Percentiles rank a stretch among this genome's conserved stretches.
These are phyloP conservation scores for Ogataea ramenticola DNA, from an alignment of 805 yeast species.

Conservation along the genomic window DNA sequence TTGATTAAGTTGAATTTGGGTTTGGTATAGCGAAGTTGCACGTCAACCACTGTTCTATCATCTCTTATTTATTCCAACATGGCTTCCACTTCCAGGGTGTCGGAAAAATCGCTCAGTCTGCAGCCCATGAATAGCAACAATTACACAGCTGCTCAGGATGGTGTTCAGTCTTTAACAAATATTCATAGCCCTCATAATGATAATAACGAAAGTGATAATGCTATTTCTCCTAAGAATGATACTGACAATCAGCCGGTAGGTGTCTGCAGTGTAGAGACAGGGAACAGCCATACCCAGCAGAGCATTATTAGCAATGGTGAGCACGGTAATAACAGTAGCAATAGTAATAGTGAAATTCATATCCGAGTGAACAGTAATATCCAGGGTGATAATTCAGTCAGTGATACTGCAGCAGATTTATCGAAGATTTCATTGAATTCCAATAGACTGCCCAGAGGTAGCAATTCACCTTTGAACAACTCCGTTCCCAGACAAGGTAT, in stretches of 20 bases:
- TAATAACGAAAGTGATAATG: too few relatives aligned
- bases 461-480: not conserved
- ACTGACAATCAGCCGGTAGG: too few relatives aligned
- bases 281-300: too few relatives aligned
- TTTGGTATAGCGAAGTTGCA: too few relatives aligned
- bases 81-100: constrained; percentile 11
- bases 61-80: not conserved
- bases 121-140: constrained; percentile 26
- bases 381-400: not conserved
- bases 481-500: not conserved
- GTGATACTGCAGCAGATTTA: not conserved
- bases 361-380: not conserved
- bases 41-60: not conserved
- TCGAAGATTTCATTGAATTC: not conserved
- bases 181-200: not conserved
- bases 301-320: constrained; percentile 1
- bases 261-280: too few relatives aligned
- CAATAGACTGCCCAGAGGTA: not conserved
- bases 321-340: not conserved
- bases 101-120: constrained; percentile 18
- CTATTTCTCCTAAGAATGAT: not conserved
- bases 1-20: too few relatives aligned
- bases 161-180: constrained; percentile 11
- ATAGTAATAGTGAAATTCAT: not conserved
- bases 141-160: constrained; percentile 24